Evolutionary conservation across 164 flowering plant genomes (phyloP).

Genomic region (Sedum album): DNA sequence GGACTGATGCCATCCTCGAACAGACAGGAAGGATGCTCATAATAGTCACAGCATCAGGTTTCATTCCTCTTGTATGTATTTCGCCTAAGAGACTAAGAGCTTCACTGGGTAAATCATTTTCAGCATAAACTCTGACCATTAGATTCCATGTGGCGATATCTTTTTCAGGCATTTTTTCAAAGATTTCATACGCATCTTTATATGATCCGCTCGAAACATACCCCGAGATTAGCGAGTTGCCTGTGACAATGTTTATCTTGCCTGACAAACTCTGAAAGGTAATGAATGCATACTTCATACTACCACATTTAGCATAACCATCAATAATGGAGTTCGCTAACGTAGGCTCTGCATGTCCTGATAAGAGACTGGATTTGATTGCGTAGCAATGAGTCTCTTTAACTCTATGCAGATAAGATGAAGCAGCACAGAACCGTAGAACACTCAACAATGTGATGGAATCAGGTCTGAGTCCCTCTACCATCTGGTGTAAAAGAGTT

Average conservation of each 20-base stretch:
- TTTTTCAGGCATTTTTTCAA: constrained; percentile 32
- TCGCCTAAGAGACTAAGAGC: constrained; percentile 46
- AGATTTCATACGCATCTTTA: constrained; percentile 36
- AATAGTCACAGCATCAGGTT: constrained; percentile 54
- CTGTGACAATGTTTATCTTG: constrained; percentile 38
- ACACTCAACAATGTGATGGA: constrained; percentile 46
- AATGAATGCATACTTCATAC: constrained; percentile 41
- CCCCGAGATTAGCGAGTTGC: constrained; percentile 55
- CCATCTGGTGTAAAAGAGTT: constrained; percentile 35
- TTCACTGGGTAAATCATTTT: constrained; percentile 33
- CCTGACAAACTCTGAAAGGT: constrained; percentile 42
- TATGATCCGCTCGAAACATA: constrained; percentile 26
- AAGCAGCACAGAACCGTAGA: constrained; percentile 25
- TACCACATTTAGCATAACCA: constrained; percentile 70
- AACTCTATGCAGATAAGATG: constrained; percentile 24
- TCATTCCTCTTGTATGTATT: constrained; percentile 46
- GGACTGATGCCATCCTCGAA: constrained; percentile 44
- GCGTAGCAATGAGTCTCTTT: constrained; percentile 60
- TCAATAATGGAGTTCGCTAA: constrained; percentile 60
- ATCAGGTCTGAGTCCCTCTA: constrained; percentile 47
- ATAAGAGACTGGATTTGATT: constrained; percentile 29
- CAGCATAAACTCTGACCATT: constrained; percentile 59
- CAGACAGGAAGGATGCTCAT: constrained; percentile 71
- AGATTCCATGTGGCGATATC: constrained; percentile 75
- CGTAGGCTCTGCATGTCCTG: constrained; percentile 25